phyloP scores from a whole-genome alignment of 2,329 filamentous ascomycete genomes.

The Fusarium citri region DNA sequence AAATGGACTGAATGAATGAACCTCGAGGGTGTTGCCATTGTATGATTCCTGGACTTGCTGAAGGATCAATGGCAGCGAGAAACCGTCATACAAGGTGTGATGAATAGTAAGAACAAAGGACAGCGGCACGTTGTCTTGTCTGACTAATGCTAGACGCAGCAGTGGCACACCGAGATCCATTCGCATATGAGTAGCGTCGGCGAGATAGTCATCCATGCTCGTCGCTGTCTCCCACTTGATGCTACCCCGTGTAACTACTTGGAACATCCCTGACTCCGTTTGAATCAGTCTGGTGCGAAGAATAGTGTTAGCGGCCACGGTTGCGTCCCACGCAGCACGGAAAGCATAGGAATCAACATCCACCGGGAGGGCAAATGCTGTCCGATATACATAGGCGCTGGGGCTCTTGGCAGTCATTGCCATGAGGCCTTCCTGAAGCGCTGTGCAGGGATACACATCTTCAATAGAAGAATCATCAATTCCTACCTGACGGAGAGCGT shows the following conservation, averaged over 20 bases:
- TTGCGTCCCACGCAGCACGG: neutral
- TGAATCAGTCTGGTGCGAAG: neutral
- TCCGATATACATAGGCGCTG: neutral
- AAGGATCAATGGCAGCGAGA: neutral
- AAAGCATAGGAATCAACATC: neutral
- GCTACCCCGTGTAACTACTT: conserved; percentile 56
- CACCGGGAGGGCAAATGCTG: neutral
- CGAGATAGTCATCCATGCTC: conserved; percentile 46
- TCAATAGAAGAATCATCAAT: neutral
- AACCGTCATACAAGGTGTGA: neutral
- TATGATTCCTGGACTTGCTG: too few relatives aligned
- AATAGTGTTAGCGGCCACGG: neutral
- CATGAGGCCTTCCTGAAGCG: neutral
- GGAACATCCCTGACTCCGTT: conserved; percentile 52
- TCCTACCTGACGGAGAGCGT: neutral
- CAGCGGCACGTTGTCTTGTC: neutral
- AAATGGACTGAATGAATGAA: neutral
- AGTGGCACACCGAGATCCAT: neutral
- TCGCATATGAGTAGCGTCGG: neutral
- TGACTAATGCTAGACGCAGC: neutral
- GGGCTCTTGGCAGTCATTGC: neutral
- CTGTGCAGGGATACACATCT: neutral
- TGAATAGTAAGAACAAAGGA: neutral
- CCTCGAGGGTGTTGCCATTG: conserved; percentile 2
- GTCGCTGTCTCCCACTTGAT: conserved; percentile 45